Evolutionary conservation across 768 basidiomycete genomes (phyloP), one percentile per base, ranked within the genome.

Genomic region (Mycena epipterygia): DNA sequence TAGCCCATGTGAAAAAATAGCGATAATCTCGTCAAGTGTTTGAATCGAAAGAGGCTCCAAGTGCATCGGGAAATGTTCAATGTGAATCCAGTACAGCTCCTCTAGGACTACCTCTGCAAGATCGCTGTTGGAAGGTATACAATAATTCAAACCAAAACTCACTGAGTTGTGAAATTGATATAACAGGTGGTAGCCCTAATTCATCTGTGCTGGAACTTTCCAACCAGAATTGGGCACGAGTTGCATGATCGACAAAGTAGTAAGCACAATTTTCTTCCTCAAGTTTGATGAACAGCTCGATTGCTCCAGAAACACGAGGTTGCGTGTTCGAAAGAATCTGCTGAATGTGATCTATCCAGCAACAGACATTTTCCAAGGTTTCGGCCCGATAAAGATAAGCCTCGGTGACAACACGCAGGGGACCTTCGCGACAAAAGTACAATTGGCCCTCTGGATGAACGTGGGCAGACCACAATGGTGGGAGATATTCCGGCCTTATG

Each of bases 31-130:
- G 12, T 87, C 84, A 13, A 89, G 73, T 9, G 76, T 73, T 32
- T 76, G 64, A n/a, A 72, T 72, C 5, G 77, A 74, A 9, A 89
- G 73, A 3, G 80, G 74, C 12, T 76, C 73, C 16, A 83, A 71
- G 68, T 91, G 91, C 79, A 86, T 88, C 0, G 89, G 90, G 76
- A 89, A 91, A 68, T 82, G 87, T 73, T 92, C 90, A 19, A 90
- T 78, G 70, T 93, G 91, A 0, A 76, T 72, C 91, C 91, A 92
- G 64, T 89, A 92, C 16, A 88, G 78, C 23, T 84, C 83, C 52
- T 88, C 82, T 7, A 92, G 67, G 1, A 81, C 83, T 19, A 80
- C 68, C 59, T 82, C 90, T 91, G 64, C 25, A 75, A 48, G 52
- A 19, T 41, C 33, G 71, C 19, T 32, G 30, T 29, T 21, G 30